Conservation (phyloP, 495 filamentous ascomycete species). For the Bryoglossum gracile region DNA sequence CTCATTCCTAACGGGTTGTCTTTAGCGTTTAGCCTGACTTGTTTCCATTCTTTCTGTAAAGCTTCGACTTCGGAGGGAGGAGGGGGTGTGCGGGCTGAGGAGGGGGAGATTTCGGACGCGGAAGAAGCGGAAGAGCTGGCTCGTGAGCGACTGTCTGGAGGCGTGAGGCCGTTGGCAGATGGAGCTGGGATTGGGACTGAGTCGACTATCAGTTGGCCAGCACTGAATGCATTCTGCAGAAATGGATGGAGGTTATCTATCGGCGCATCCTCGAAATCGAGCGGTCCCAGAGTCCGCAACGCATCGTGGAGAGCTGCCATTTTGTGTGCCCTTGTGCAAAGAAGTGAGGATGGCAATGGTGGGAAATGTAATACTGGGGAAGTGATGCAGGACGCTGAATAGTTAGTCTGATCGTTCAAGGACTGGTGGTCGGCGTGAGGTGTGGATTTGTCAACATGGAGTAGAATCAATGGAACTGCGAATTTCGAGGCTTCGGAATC, state of each 20-base stretch:
- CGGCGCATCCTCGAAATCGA: conserved; percentile 57
- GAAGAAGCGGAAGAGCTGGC: conserved; percentile 33
- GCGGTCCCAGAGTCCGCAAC: conserved; percentile 65
- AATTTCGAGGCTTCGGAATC: no score
- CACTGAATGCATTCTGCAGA: conserved; percentile 47
- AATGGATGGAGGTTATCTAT: conserved; percentile 47
- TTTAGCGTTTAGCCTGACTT: conserved; percentile 58
- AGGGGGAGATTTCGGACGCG: conserved; percentile 42
- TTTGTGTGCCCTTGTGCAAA: conserved; percentile 1
- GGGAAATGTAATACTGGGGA: no score
- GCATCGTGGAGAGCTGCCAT: conserved; percentile 67
- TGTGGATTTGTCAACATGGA: no score
- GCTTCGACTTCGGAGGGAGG: conserved; percentile 35
- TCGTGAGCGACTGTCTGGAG: conserved; percentile 28
- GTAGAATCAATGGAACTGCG: no score
- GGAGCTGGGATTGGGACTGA: conserved; percentile 59
- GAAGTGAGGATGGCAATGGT: no score
- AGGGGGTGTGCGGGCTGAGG: conserved; percentile 43
- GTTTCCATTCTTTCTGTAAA: conserved; percentile 83
- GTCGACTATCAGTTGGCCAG: conserved; percentile 64
- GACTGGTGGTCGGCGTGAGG: no score
- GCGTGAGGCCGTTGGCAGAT: conserved; percentile 2
- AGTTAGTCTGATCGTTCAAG: no score
- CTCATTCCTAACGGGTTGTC: conserved; percentile 71
- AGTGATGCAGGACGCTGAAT: no score